Evolutionary conservation across 2,329 filamentous ascomycete species (phyloP), one percentile per base, ranked within the genome.

Genomic region (Aspergillus ibericus): DNA sequence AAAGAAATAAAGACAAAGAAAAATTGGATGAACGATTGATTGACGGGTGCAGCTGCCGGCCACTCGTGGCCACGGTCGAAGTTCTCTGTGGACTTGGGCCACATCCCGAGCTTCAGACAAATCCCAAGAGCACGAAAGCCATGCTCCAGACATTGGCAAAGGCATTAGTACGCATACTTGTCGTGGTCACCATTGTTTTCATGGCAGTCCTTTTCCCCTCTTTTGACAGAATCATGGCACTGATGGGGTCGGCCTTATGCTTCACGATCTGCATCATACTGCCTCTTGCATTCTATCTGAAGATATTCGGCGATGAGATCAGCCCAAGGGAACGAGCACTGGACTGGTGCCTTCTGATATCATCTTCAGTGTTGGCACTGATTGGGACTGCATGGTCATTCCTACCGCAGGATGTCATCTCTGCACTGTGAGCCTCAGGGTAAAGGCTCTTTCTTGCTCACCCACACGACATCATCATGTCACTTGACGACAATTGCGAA

Each of bases 221-320:
- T 0, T 96, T 96, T 70, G 92, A 96, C 72, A 88, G 88, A 53
- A 93, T 96, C 70, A 96, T 96, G 88, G 90, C 90, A 4, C 88
- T 96, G 61, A 87, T 98, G 78, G 93, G 95, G 12, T 91, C 90
- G 38, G 89, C 92, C 3, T 83, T 96, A 15, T 97, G 93, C 77
- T 96, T 96, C 68, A 91, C 91, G 16, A 96, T 98, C 64, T 98
- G 93, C 76, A 88, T 98, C 64, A 92, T 96, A 75, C 81, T 99
- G 52, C 95, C 93, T 0, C 80, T 96, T 32, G 84, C 88, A 4
- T 98, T 99, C 72, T 92, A 98, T 70, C 78, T 98, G 57, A 96
- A 93, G 77, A 85, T 98, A 1, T 98, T 96, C 72, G 86, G 87
- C 48, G 82, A 86, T 51, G 87, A 93, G 60, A 85, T 97, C 47